Conservation (phyloP, 306 rosid genomes). For the Glycyrrhiza uralensis region DNA sequence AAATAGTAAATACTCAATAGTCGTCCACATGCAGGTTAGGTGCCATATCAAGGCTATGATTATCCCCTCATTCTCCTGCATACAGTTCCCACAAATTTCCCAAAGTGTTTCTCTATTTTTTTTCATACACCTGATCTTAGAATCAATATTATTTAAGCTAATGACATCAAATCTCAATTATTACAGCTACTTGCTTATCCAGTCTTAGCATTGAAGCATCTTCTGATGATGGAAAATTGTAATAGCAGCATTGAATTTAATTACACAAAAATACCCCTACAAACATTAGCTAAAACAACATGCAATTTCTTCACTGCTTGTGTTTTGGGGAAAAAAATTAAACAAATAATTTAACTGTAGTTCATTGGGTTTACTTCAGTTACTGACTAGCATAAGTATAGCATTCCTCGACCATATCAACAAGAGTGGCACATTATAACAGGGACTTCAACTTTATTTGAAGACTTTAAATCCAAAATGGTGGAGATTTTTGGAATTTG, state of each 20-base stretch:
- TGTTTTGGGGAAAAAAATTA: not conserved
- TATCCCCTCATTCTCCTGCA: not conserved
- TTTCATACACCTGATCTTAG: not conserved
- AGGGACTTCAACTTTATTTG: not conserved
- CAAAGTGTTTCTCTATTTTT: not conserved
- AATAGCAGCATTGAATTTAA: not conserved
- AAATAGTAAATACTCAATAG: not conserved
- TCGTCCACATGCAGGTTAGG: not conserved
- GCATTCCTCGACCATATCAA: not conserved
- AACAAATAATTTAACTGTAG: not conserved
- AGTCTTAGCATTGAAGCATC: slow-evolving; percentile 15
- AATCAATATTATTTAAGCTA: not conserved
- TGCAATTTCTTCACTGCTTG: not conserved
- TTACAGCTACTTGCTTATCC: not conserved
- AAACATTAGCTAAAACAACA: not conserved
- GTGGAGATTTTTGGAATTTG: slow-evolving; percentile 12
- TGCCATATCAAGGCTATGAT: not conserved
- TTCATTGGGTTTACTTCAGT: not conserved
- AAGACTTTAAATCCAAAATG: not conserved
- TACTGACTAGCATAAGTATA: not conserved
- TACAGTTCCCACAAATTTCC: not conserved
- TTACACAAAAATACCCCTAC: not conserved
- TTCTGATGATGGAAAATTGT: not conserved
- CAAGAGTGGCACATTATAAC: not conserved
- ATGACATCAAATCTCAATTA: not conserved